Percentiles rank a stretch among this genome's conserved stretches.
phyloP scores from a whole-genome alignment of 1,284 basidiomycete species.

The Sphaerobolus stellatus region DNA sequence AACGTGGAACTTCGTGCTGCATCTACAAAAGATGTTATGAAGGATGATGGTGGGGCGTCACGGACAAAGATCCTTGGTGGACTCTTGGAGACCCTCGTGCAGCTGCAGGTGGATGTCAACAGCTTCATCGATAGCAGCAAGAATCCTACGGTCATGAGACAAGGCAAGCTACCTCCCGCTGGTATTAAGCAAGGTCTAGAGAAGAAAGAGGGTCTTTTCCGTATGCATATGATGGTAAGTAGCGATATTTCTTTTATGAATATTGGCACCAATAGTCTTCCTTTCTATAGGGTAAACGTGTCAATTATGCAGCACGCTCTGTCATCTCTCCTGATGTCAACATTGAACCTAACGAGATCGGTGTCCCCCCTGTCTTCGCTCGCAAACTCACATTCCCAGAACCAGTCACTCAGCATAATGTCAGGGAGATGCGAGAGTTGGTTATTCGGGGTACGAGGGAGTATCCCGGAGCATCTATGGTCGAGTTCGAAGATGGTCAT shows the following conservation, averaged over 20 bases:
- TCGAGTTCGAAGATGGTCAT: slow-evolving; percentile 93
- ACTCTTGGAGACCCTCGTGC: slow-evolving; percentile 82
- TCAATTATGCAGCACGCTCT: slow-evolving; percentile 98
- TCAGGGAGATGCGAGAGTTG: slow-evolving; percentile 84
- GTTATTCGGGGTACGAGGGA: slow-evolving; percentile 90
- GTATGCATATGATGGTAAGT: slow-evolving; percentile 98
- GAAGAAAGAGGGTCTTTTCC: slow-evolving; percentile 98
- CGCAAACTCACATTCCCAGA: slow-evolving; percentile 97
- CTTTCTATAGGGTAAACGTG: slow-evolving; percentile 87
- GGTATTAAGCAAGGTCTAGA: slow-evolving; percentile 97
- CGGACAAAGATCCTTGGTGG: slow-evolving; percentile 63
- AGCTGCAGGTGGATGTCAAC: slow-evolving; percentile 94
- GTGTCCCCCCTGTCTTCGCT: slow-evolving; percentile 97
- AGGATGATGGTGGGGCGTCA: slow-evolving; percentile 50
- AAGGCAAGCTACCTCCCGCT: slow-evolving; percentile 89
- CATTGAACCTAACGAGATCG: slow-evolving; percentile 99
- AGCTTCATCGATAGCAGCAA: slow-evolving; percentile 97
- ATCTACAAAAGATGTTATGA: slow-evolving; percentile 52
- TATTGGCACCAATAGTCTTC: slow-evolving; percentile 7
- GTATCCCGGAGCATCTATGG: slow-evolving; percentile 92
- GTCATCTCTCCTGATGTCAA: slow-evolving; percentile 99
- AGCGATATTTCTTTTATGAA: slow-evolving; percentile 5
- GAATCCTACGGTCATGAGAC: slow-evolving; percentile 83
- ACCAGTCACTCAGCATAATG: slow-evolving; percentile 91
- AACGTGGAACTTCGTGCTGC: slow-evolving; percentile 66